These are phyloP conservation scores for Boletus pseudopeckii DNA, from an alignment of 768 basidiomycete species.

Conservation along the genomic window DNA sequence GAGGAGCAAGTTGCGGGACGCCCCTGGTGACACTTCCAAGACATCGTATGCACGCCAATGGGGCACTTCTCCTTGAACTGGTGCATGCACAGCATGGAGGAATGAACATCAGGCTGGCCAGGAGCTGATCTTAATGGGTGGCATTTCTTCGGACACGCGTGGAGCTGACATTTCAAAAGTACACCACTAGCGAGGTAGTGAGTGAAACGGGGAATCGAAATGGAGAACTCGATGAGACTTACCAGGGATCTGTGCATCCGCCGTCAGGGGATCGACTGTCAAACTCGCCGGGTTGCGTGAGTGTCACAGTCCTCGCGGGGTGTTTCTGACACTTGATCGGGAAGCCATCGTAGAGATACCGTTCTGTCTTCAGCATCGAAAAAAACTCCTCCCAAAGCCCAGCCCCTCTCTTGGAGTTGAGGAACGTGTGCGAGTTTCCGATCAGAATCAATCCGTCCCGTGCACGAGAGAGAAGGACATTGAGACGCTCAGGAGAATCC, in stretches of 20 bases:
- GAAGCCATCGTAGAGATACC: constrained; percentile 57
- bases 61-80: constrained; percentile 39
- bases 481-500: constrained; percentile 64
- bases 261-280: constrained; percentile 57
- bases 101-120: constrained; percentile 30
- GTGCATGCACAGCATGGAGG: constrained; percentile 40
- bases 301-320: constrained; percentile 35
- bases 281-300: constrained; percentile 47
- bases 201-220: neutral
- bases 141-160: constrained; percentile 59
- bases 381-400: constrained; percentile 53
- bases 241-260: constrained; percentile 63
- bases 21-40: constrained; percentile 45
- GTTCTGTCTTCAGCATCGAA: constrained; percentile 35
- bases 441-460: constrained; percentile 64
- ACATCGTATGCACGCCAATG: constrained; percentile 39
- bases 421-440: constrained; percentile 63
- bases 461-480: constrained; percentile 70
- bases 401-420: constrained; percentile 48
- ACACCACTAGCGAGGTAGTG: constrained; percentile 4
- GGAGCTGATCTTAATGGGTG: constrained; percentile 51
- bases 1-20: constrained; percentile 38
- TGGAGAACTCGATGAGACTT: constrained; percentile 10
- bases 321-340: constrained; percentile 60
- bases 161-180: constrained; percentile 26